Conservation (phyloP, 306 rosid genomes). For the Begonia loranthoides region DNA sequence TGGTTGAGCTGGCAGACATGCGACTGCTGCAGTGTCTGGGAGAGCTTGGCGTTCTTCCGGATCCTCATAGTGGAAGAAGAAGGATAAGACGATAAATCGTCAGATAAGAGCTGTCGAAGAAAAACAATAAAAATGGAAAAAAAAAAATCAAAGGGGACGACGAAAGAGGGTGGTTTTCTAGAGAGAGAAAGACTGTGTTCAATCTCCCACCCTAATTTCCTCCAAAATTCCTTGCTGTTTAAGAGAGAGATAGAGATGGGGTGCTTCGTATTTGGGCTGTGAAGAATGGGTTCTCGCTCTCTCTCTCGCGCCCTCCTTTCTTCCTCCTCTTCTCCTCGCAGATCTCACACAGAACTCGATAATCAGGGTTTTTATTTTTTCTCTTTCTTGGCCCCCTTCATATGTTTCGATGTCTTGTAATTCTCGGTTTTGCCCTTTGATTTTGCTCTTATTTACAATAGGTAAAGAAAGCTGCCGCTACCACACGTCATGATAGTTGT, state of each 20-base stretch:
- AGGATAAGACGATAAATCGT: background rate
- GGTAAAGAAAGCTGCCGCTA: slow-evolving; percentile 21
- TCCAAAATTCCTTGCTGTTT: background rate
- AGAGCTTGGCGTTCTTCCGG: slow-evolving; percentile 63
- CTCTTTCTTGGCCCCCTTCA: slow-evolving; percentile 39
- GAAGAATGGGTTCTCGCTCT: no score
- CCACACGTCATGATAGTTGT: slow-evolving; percentile 34
- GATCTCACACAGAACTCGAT: slow-evolving; percentile 64
- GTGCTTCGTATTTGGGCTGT: background rate
- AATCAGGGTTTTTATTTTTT: slow-evolving; percentile 33
- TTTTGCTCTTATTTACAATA: slow-evolving; percentile 13
- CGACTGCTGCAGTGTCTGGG: slow-evolving; percentile 17
- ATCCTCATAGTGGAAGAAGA: slow-evolving; percentile 54
- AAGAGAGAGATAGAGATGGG: background rate
- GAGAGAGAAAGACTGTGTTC: slow-evolving; percentile 2
- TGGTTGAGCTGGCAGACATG: slow-evolving; percentile 74
- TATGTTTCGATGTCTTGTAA: slow-evolving; percentile 19
- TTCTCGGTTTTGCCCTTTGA: slow-evolving; percentile 11
- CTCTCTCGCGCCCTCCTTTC: background rate
- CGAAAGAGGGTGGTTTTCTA: background rate
- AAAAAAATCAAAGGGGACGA: background rate
- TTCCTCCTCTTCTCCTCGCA: slow-evolving; percentile 18
- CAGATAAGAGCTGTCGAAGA: background rate
- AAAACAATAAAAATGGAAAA: background rate
- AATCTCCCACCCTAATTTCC: no score